Evolutionary conservation across 139 green algal genomes (phyloP).

Genomic region (Zygnema circumcarinatum): DNA sequence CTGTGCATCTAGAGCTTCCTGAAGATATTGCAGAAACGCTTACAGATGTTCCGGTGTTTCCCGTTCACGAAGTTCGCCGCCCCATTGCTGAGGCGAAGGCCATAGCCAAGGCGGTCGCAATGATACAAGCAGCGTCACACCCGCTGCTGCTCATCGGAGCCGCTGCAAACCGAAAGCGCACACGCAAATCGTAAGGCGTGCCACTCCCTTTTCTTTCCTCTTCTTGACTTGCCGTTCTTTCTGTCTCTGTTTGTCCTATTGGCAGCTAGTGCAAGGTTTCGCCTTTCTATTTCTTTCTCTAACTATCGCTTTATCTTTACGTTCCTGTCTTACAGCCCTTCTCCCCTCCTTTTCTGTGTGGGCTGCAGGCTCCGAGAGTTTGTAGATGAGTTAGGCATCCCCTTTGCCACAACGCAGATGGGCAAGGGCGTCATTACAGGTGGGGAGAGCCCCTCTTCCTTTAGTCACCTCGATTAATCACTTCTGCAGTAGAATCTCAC

Average conservation of each 20-base stretch:
- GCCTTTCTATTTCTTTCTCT: background rate
- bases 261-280: too few relatives aligned
- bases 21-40: constrained; percentile 61
- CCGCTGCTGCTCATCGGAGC: constrained; percentile 61
- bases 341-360: background rate
- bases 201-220: background rate
- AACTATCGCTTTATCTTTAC: background rate
- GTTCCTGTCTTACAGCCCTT: background rate
- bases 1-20: constrained; percentile 63
- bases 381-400: constrained; percentile 51
- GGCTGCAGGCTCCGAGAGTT: constrained; percentile 55
- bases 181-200: constrained; percentile 52
- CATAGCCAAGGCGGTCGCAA: constrained; percentile 48
- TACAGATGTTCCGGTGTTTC: constrained; percentile 41
- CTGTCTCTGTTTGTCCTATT: background rate
- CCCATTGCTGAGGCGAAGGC: constrained; percentile 65
- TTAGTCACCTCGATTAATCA: constrained; percentile 10
- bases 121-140: constrained; percentile 58
- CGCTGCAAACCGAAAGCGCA: constrained; percentile 63
- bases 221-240: background rate
- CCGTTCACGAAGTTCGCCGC: constrained; percentile 43
- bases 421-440: constrained; percentile 62
- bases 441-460: background rate
- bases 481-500: constrained; percentile 3
- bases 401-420: constrained; percentile 64